Base-by-base conservation (phyloP, 208 protist species). In the Lotmaria passim region DNA sequence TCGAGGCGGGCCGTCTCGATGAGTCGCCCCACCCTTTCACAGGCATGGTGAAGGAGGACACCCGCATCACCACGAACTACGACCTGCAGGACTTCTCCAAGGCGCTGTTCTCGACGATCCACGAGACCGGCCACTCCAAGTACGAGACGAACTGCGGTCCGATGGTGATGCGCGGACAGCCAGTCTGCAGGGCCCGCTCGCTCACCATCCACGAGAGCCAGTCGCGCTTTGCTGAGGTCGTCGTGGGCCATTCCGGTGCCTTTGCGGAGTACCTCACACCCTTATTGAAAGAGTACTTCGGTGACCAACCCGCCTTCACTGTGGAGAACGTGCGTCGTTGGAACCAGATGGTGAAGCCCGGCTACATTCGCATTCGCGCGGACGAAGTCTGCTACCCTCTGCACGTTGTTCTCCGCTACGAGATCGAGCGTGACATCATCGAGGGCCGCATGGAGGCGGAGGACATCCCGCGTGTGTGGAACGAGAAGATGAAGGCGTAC, bases 331-430 rank as follows among this genome's bases (percentile, higher is more conserved):
- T 96, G 75, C 69, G 61, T 23, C 28, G 57, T 19, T 10, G 83
- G n/a, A 34, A 57, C 47, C 90, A 87, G 50, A 26, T 14, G 3
- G 91, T 96, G 23, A 50, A 85, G 46, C 90, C 90, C 3, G 78
- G 83, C 33, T 82, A 78, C 41, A 97, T 97, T 57, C 90, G 95
- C 43, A 83, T 97, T 21, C 30, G 81, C 43, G 85, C 93, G 0
- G 95, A 98, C 52, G 95, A 98, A 82, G 74, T 98, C 34, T 93
- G 84, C 69, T 98, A 98, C 83, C 85, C 90, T 1, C 63, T 97
- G 66, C 95, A 98, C 73, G 70, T 98, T 47, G 83, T 97, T 34
- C 60, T 98, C 50, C 82, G 95, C 28, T 97, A 90, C 78, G 91
- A 96, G 51, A 93, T 98, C 24, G 93, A 98, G 76, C 82, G 84